phyloP scores from a whole-genome alignment of 2,329 filamentous ascomycete species.

The Colletotrichum falcatum region DNA sequence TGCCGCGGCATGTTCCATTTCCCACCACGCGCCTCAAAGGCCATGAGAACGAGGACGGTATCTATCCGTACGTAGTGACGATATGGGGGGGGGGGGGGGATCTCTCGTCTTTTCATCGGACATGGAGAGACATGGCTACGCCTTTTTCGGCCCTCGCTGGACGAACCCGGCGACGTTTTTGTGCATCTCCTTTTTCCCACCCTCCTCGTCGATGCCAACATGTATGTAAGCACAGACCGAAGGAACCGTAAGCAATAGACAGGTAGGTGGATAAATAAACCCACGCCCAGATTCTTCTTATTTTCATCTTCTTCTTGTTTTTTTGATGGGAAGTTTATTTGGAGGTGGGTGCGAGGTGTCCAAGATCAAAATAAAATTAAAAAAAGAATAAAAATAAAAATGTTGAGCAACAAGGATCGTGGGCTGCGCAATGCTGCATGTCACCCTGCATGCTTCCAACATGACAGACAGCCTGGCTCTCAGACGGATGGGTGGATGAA shows the following conservation, averaged over 20 bases:
- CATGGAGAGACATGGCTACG: background rate
- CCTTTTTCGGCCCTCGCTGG: background rate
- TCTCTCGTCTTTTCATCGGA: background rate
- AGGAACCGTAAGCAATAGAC: background rate
- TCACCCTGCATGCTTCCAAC: background rate
- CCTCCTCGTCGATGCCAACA: background rate
- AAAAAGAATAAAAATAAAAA: too few species aligned
- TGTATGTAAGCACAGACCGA: background rate
- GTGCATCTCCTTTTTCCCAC: background rate
- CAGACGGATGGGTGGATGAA: background rate
- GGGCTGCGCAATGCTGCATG: conserved; percentile 26
- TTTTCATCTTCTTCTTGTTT: too few species aligned
- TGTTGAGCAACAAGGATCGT: conserved; percentile 19
- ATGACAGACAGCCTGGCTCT: too few species aligned
- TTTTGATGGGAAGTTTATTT: conserved; percentile 3
- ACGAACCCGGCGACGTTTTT: background rate
- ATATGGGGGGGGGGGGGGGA: too few species aligned
- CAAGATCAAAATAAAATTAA: too few species aligned
- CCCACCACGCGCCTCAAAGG: background rate
- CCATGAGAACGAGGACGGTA: background rate
- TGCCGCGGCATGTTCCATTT: background rate
- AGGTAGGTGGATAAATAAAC: too few species aligned
- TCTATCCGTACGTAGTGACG: too few species aligned
- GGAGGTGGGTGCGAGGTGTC: background rate
- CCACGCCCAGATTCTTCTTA: background rate